Base-by-base conservation (phyloP, 805 yeast species). In the Myxozyma melibiosi region DNA sequence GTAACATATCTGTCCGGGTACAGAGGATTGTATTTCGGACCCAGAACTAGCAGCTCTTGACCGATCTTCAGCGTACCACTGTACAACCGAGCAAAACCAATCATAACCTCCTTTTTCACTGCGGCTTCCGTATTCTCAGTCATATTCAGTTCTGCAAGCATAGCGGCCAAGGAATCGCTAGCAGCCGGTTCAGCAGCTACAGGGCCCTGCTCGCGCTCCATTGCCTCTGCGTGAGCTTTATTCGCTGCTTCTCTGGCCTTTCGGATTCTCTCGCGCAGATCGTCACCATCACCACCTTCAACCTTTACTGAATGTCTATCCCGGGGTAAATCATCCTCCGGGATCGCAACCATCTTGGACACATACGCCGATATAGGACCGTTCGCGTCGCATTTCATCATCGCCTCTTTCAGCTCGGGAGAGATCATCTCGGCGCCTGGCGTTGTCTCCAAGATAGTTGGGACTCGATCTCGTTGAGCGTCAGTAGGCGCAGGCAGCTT, bases 21-120 rank as follows among this genome's bases (percentile, higher is more conserved):
- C 11, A 68, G 67, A 0, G 97, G 95, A 67, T 87, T 86, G 70
- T 85, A 92, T 67, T 88, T 86, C 1, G 99, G 99, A 0, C 94
- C 95, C 24, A 92, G 74, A 5, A 91, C 85, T 2, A 85, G 77
- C 11, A 94, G 74, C 49, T 80, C 81, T 67, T 89, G 90, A 0
- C 97, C 97, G 24, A 82, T 81, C 28, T 77, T 72, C 31, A 94
- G 72, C 0, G 90, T 81, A 2, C 99, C 99, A 59, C 96, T 85
- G 68, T 85, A 94, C 0, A 94, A 79, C 67, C 99, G 81, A 0
- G 96, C 84, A 70, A 92, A 88, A 0, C 96, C 99, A 62, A 94
- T 82, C 56, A 92, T 72, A 0, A 83, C 86, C 67, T 91, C 97
- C 45, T 76, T 61, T 60, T 66, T 37, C 55, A 62, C 66, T 8